Conservation (phyloP, 352 stramenopile species). For the Elongisporangium undulatum region DNA sequence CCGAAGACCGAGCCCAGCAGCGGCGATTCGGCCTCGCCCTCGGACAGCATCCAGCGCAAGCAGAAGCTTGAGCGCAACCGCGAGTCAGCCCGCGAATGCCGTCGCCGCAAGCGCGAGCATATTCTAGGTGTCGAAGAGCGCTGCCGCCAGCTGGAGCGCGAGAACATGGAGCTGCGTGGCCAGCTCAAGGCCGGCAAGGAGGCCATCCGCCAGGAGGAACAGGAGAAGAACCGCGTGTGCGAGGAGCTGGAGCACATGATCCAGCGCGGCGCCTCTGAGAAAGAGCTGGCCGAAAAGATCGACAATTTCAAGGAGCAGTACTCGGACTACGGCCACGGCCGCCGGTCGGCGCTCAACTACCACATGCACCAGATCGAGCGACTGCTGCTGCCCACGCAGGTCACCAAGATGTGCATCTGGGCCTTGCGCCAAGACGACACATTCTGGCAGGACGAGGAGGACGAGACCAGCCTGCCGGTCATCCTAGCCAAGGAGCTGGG, state of each 20-base stretch:
- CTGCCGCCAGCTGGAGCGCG: constrained; percentile 79
- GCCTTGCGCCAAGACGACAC: constrained; percentile 88
- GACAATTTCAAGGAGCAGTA: constrained; percentile 94
- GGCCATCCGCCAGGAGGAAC: constrained; percentile 80
- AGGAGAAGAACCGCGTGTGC: constrained; percentile 83
- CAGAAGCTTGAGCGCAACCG: constrained; percentile 91
- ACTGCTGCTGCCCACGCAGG: constrained; percentile 91
- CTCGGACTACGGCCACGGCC: constrained; percentile 89
- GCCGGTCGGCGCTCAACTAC: constrained; percentile 81
- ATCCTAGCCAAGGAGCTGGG: constrained; percentile 89
- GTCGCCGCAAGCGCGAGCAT: constrained; percentile 85
- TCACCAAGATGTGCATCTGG: constrained; percentile 93
- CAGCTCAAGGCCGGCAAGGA: constrained; percentile 87
- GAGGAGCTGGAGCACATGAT: constrained; percentile 85
- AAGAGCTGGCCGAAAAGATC: constrained; percentile 91
- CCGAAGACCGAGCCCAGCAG: constrained; percentile 65
- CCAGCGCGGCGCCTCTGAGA: constrained; percentile 69
- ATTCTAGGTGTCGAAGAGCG: constrained; percentile 78
- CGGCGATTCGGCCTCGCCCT: constrained; percentile 20
- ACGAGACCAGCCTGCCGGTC: constrained; percentile 87
- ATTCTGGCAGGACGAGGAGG: constrained; percentile 87
- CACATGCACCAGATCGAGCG: constrained; percentile 93
- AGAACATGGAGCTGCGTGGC: constrained; percentile 90
- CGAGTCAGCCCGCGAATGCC: constrained; percentile 87
- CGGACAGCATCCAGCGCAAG: constrained; percentile 59